These are phyloP conservation scores for Fistulina hepatica DNA, from an alignment of 1,284 basidiomycete genomes.

Conservation along the genomic window DNA sequence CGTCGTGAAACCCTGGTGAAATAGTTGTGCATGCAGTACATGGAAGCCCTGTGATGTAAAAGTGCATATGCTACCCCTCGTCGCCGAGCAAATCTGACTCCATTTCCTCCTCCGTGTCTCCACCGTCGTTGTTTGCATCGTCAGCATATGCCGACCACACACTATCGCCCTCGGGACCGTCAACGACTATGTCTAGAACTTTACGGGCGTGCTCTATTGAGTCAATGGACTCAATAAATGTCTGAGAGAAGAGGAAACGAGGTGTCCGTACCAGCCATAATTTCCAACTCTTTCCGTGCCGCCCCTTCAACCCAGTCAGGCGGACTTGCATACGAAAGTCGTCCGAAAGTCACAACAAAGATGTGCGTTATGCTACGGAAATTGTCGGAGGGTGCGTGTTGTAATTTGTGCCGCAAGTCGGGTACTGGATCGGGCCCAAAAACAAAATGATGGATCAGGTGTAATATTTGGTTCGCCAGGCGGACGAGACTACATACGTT, in stretches of 20 bases:
- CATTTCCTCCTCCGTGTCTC: slow-evolving; percentile 37
- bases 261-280: slow-evolving; percentile 38
- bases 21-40: slow-evolving; percentile 6
- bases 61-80: slow-evolving; percentile 11
- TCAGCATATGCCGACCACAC: slow-evolving; percentile 60
- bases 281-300: slow-evolving; percentile 35
- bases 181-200: slow-evolving; percentile 60
- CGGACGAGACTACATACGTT: slow-evolving; percentile 34
- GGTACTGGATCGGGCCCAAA: slow-evolving; percentile 33
- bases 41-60: slow-evolving; percentile 9
- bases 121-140: slow-evolving; percentile 32
- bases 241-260: slow-evolving; percentile 3
- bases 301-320: slow-evolving; percentile 47
- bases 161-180: slow-evolving; percentile 64
- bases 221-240: slow-evolving; percentile 13
- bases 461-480: slow-evolving; percentile 38
- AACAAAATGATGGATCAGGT: slow-evolving; percentile 52
- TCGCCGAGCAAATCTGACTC: slow-evolving; percentile 31
- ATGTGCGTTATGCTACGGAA: slow-evolving; percentile 67
- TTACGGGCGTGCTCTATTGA: slow-evolving; percentile 52
- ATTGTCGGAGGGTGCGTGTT: slow-evolving; percentile 35
- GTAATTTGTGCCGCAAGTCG: slow-evolving; percentile 45
- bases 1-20: neutral
- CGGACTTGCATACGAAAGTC: slow-evolving; percentile 59
- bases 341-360: slow-evolving; percentile 66